These are phyloP conservation scores for Zizania latifolia DNA, from an alignment of 176 grass and related monocot species.

Conservation along the genomic window DNA sequence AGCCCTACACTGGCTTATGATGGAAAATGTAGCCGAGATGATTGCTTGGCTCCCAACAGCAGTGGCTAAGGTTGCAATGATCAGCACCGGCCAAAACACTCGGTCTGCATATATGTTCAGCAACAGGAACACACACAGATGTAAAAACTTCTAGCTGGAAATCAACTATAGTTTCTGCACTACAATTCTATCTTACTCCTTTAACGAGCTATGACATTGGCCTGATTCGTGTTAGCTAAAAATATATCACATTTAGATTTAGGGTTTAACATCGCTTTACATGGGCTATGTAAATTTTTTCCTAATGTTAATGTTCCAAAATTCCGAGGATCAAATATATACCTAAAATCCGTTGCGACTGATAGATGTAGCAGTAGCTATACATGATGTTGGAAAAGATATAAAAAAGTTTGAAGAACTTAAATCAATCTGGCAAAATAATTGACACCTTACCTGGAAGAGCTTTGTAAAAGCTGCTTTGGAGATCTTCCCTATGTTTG, in stretches of 20 bases:
- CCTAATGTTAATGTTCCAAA: background rate
- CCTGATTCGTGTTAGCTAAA: no score
- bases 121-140: background rate
- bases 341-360: background rate
- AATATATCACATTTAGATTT: no score
- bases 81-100: conserved; percentile 73
- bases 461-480: conserved; percentile 92
- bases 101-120: conserved; percentile 44
- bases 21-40: conserved; percentile 86
- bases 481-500: conserved; percentile 70
- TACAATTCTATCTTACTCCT: no score
- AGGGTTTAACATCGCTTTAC: no score
- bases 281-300: background rate
- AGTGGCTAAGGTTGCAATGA: conserved; percentile 80
- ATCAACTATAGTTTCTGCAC: no score
- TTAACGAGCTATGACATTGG: no score
- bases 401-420: background rate
- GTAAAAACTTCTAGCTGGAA: background rate
- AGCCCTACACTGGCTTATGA: conserved; percentile 83
- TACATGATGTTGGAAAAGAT: background rate
- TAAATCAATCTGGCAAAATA: background rate
- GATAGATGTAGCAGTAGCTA: background rate
- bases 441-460: conserved; percentile 52
- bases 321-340: background rate
- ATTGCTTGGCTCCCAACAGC: conserved; percentile 81